Conservation (phyloP, 768 basidiomycete genomes). For the Lactifluus subvellereus region DNA sequence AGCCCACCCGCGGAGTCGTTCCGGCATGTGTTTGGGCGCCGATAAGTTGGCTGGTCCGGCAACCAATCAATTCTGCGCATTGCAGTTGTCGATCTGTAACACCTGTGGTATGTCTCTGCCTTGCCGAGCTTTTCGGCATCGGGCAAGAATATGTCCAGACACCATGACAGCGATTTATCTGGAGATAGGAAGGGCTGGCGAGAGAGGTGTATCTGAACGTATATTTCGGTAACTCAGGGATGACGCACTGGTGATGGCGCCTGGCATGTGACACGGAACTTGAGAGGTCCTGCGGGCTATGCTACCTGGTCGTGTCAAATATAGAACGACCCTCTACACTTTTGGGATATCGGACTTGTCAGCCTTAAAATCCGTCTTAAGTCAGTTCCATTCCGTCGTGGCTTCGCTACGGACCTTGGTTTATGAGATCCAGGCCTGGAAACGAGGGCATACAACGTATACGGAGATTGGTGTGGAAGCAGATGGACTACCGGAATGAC, state of each 20-base stretch:
- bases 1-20: background rate
- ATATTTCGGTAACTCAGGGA: too few species aligned
- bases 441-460: background rate
- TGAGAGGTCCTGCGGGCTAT: background rate
- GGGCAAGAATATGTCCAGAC: background rate
- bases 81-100: background rate
- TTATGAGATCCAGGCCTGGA: background rate
- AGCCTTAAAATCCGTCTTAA: background rate
- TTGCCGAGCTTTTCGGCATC: background rate
- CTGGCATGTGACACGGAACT: background rate
- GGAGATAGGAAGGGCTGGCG: too few species aligned
- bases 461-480: conserved; percentile 10
- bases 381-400: background rate
- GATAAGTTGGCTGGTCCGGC: background rate
- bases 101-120: background rate
- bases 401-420: background rate
- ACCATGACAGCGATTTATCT: background rate
- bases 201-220: background rate
- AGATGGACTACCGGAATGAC: conserved; percentile 8
- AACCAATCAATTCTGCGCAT: background rate
- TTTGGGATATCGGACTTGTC: background rate
- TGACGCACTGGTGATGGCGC: background rate
- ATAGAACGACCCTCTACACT: background rate
- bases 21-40: background rate
- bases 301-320: background rate